Evolutionary conservation across 1,284 basidiomycete species (phyloP).

Genomic region (Vanrija humicola): DNA sequence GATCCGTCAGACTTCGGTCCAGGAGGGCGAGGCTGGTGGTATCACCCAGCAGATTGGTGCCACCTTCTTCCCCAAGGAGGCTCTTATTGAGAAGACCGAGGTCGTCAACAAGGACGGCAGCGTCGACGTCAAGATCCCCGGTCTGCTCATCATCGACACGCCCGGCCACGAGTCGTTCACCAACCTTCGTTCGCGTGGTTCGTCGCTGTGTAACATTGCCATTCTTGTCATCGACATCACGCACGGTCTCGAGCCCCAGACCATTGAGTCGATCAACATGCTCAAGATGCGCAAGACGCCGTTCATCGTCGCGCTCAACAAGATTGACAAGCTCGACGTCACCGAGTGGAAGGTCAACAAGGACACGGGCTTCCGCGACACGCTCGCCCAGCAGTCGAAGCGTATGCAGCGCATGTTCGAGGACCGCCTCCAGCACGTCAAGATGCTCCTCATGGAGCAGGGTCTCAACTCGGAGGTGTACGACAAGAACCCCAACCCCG

Average conservation of each 20-base stretch:
- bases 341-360: slow-evolving; percentile 89
- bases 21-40: slow-evolving; percentile 99
- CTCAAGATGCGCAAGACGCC: slow-evolving; percentile 94
- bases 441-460: slow-evolving; percentile 93
- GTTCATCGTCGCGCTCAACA: slow-evolving; percentile 98
- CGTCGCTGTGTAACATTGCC: slow-evolving; percentile 97
- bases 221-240: slow-evolving; percentile 99
- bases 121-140: slow-evolving; percentile 95
- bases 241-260: slow-evolving; percentile 97
- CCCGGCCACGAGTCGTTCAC: slow-evolving; percentile 99
- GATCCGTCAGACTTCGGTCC: slow-evolving; percentile 99
- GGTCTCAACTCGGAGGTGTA: slow-evolving; percentile 93
- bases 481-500: slow-evolving; percentile 97
- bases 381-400: slow-evolving; percentile 76
- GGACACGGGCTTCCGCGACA: slow-evolving; percentile 87
- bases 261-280: slow-evolving; percentile 89
- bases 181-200: slow-evolving; percentile 92
- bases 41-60: slow-evolving; percentile 99
- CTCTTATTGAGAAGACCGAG: slow-evolving; percentile 86
- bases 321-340: slow-evolving; percentile 48
- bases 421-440: slow-evolving; percentile 78
- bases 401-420: slow-evolving; percentile 90
- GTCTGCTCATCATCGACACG: slow-evolving; percentile 95
- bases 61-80: slow-evolving; percentile 99
- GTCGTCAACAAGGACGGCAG: slow-evolving; percentile 81